A percentile compares a stretch with the other conserved stretches of the same genome.
These are phyloP conservation scores for Cytospora mali DNA, from an alignment of 2,329 filamentous ascomycete genomes.

Conservation along the genomic window DNA sequence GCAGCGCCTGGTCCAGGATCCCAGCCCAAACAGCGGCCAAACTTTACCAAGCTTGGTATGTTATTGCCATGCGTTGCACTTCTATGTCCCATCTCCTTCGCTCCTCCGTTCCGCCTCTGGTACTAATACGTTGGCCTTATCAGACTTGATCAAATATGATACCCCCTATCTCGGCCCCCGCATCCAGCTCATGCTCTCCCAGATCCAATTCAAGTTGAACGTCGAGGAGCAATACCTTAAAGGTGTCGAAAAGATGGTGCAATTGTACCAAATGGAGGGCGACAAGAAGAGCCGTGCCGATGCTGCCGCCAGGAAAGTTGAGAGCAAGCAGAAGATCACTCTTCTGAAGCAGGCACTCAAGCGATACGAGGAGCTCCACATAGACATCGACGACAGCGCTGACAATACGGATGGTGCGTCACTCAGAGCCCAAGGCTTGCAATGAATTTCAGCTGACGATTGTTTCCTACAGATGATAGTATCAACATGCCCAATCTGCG, in stretches of 20 bases:
- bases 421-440: background rate
- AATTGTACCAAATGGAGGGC: conserved; percentile 94
- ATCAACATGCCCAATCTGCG: conserved; percentile 93
- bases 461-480: conserved; percentile 73
- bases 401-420: conserved; percentile 78
- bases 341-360: conserved; percentile 94
- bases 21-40: conserved; percentile 75
- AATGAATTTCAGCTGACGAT: conserved; percentile 34
- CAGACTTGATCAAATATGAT: conserved; percentile 98
- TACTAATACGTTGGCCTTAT: conserved; percentile 19
- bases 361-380: conserved; percentile 94
- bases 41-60: conserved; percentile 95
- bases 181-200: conserved; percentile 98
- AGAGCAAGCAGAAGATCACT: conserved; percentile 98
- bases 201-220: conserved; percentile 97
- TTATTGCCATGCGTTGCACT: conserved; percentile 16
- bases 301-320: conserved; percentile 83
- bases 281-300: conserved; percentile 95
- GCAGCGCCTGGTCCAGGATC: conserved; percentile 70
- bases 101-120: background rate
- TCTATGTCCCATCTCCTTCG: background rate
- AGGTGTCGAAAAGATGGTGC: conserved; percentile 98
- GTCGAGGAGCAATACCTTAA: conserved; percentile 99
- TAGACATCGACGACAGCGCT: conserved; percentile 76
- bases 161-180: conserved; percentile 92